A percentile compares a stretch with the other conserved stretches of the same genome.
phyloP scores from a whole-genome alignment of 176 grass and related monocot genomes.

The Lolium perenne region DNA sequence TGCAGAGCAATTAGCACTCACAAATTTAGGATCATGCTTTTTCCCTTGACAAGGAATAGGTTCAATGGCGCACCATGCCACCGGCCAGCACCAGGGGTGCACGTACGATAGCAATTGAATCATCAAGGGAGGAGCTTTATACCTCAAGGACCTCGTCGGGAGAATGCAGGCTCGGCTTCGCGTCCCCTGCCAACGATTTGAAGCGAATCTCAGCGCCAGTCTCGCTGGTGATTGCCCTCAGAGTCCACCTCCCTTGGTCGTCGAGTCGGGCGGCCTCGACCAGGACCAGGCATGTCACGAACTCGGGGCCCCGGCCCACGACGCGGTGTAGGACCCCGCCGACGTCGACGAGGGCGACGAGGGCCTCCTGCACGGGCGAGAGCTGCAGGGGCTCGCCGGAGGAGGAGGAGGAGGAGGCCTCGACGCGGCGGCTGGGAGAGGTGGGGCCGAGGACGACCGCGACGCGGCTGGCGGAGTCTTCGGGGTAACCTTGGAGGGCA shows the following conservation, averaged over 20 bases:
- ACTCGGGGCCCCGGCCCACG: not conserved
- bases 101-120: slow-evolving; percentile 1
- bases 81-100: not conserved
- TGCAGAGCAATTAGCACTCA: not conserved
- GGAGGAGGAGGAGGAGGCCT: slow-evolving; percentile 50
- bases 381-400: slow-evolving; percentile 33
- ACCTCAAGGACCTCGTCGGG: slow-evolving; percentile 53
- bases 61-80: not conserved
- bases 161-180: not conserved
- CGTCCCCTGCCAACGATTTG: not conserved
- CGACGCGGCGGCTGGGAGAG: slow-evolving; percentile 34
- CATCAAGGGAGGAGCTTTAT: not conserved
- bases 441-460: slow-evolving; percentile 42
- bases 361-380: slow-evolving; percentile 55
- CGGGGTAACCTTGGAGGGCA: not conserved
- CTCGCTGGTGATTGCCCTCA: slow-evolving; percentile 30
- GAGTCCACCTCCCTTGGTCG: not conserved
- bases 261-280: slow-evolving; percentile 44
- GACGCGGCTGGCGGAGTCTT: slow-evolving; percentile 24
- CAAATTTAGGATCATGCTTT: not conserved
- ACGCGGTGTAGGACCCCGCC: slow-evolving; percentile 27
- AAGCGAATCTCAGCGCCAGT: slow-evolving; percentile 44
- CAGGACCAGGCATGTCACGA: slow-evolving; percentile 39
- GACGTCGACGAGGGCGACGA: slow-evolving; percentile 35
- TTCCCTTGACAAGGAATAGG: slow-evolving; percentile 24